Evolutionary conservation across 345 rosid genomes (phyloP), one percentile per base, ranked within the genome.

Genomic region (Ceriops tagal): DNA sequence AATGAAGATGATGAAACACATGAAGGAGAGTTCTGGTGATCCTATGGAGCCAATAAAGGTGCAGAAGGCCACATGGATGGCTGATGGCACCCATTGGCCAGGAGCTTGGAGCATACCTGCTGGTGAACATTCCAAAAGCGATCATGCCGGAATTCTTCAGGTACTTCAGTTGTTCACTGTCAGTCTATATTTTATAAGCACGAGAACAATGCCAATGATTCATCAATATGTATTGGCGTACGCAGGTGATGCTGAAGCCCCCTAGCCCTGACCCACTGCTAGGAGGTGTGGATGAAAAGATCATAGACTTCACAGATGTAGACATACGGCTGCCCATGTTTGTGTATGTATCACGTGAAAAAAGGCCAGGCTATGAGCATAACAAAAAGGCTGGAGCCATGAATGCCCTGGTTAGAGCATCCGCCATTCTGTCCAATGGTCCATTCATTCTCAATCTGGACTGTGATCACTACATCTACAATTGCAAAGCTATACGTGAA

Each of bases 321-420:
- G 96, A 95, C 77, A 86, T 83, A n/a, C 83, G 99, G 0, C 84
- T 95, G 15, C 99, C 99, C 8, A 84, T 95, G 92, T 87, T 95
- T 46, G 96, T 88, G 1, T 95, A 92, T n/a, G 72, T 92, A 5
- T 90, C 98, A 1, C 84, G 98, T 9, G 98, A 95, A 80, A 95
- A 92, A 71, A 85, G 98, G 0, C 92, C 96, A 0, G 98, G 98
- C 1, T 95, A 95, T 56, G 99, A 95, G 15, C 99, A 95, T 63
- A 92, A 95, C 78, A 95, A 95, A 86, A 95, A 95, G 77, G 99
- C 98, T 0, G 99, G 98, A 21, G 99, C 99, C 19, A 95, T 95
- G 99, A 92, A 95, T 39, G 87, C 88, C 27, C 74, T 95, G 73
- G 99, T 95, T 0, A 81, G 99, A 71, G 88, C 89, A 18, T 95